Conservation (phyloP, 345 rosid species). For the Anacardium occidentale region DNA sequence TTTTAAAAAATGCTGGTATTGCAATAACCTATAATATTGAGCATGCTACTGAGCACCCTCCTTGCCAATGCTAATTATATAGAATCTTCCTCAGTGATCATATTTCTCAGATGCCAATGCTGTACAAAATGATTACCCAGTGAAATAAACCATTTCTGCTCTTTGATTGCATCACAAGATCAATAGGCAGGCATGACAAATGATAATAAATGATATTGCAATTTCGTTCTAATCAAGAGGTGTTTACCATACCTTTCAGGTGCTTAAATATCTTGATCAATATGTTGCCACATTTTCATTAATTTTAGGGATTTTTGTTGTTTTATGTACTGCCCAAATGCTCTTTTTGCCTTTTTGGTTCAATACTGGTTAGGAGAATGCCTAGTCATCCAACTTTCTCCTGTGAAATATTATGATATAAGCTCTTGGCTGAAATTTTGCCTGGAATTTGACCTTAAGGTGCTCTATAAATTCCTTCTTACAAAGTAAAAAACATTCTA, state of each 20-base stretch:
- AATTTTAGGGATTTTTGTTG: neutral
- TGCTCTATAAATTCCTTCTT: no score
- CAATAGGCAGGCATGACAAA: neutral
- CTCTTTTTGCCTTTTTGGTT: neutral
- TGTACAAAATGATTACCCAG: neutral
- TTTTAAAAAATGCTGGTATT: no score
- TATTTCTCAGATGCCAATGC: neutral
- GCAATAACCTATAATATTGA: neutral
- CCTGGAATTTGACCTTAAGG: no score
- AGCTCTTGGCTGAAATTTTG: no score
- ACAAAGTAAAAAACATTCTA: no score
- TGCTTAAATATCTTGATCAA: neutral
- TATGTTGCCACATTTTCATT: neutral
- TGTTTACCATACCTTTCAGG: neutral
- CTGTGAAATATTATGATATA: no score
- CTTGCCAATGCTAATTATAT: neutral
- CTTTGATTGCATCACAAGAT: neutral
- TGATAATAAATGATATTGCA: neutral
- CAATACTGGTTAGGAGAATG: neutral
- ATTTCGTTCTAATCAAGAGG: neutral
- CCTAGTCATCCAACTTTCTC: neutral
- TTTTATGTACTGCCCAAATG: neutral
- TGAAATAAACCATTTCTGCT: neutral
- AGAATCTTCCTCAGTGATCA: neutral
- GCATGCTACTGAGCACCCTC: neutral